phyloP scores from a whole-genome alignment of 2,329 filamentous ascomycete species.

The Geosmithia morbida region DNA sequence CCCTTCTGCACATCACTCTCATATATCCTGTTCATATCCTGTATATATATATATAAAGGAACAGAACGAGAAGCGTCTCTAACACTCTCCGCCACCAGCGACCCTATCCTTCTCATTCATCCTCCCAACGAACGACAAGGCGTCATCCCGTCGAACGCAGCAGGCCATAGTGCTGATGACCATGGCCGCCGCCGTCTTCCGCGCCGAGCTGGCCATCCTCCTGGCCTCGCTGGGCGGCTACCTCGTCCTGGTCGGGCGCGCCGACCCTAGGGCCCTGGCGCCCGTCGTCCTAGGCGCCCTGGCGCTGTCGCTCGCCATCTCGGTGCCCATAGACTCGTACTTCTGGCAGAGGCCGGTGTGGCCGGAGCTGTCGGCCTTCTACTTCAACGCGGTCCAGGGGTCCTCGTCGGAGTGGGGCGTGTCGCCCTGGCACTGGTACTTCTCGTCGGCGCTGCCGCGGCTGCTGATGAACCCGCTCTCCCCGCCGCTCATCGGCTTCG shows the following conservation, averaged over 20 bases:
- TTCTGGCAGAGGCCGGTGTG: conserved; percentile 84
- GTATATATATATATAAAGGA: too few relatives aligned
- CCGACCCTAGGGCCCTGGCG: conserved; percentile 43
- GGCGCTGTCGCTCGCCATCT: conserved; percentile 49
- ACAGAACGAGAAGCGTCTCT: conserved; percentile 29
- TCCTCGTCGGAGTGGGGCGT: conserved; percentile 80
- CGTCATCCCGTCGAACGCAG: conserved; percentile 30
- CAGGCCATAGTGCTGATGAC: conserved; percentile 64
- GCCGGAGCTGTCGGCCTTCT: conserved; percentile 83
- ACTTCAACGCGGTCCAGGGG: conserved; percentile 78
- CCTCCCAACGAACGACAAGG: conserved; percentile 13
- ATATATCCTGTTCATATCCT: too few relatives aligned
- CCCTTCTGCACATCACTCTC: too few relatives aligned
- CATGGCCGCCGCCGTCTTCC: conserved; percentile 70
- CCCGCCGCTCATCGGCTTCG: conserved; percentile 37
- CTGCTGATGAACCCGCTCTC: conserved; percentile 69
- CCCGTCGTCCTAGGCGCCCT: conserved; percentile 52
- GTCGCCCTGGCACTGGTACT: conserved; percentile 77
- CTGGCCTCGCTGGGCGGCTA: conserved; percentile 53
- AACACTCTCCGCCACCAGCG: too few relatives aligned
- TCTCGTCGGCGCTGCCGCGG: conserved; percentile 64
- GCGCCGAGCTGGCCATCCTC: conserved; percentile 75
- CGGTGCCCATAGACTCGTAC: conserved; percentile 72
- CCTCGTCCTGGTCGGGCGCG: conserved; percentile 41
- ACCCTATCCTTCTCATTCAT: conserved; percentile 46